A percentile compares a stretch with the other conserved stretches of the same genome.
These are phyloP conservation scores for Phytopythium helicoides DNA, from an alignment of 352 stramenopile genomes.

Conservation along the genomic window DNA sequence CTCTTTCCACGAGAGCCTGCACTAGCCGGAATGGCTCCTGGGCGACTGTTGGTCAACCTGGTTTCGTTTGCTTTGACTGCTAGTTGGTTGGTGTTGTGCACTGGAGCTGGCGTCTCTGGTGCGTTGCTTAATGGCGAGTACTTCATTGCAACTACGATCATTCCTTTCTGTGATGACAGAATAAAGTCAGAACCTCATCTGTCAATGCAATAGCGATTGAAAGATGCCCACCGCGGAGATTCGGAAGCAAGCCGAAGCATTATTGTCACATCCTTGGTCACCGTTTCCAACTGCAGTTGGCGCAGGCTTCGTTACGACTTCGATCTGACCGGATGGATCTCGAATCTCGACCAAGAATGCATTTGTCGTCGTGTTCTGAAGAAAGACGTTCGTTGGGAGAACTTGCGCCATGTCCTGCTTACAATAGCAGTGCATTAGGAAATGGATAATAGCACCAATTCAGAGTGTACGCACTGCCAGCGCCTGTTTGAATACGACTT, in stretches of 20 bases:
- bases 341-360: conserved; percentile 62
- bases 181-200: neutral
- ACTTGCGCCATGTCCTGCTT: conserved; percentile 30
- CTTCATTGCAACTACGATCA: conserved; percentile 75
- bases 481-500: conserved; percentile 64
- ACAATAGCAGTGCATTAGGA: neutral
- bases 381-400: conserved; percentile 69
- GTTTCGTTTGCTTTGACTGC: conserved; percentile 10
- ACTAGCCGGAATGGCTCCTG: neutral
- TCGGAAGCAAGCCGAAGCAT: conserved; percentile 28
- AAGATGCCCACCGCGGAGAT: conserved; percentile 46
- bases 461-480: conserved; percentile 19
- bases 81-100: neutral
- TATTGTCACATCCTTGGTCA: conserved; percentile 6
- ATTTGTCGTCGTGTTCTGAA: conserved; percentile 66
- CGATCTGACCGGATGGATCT: conserved; percentile 45
- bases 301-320: conserved; percentile 52
- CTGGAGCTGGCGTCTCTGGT: neutral
- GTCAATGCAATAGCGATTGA: neutral
- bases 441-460: neutral
- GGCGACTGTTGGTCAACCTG: conserved; percentile 1
- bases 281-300: conserved; percentile 12
- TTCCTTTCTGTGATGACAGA: conserved; percentile 44
- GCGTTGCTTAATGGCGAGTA: conserved; percentile 20
- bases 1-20: conserved; percentile 4